A percentile compares a stretch with the other conserved stretches of the same genome.
These are phyloP conservation scores for Lomentospora prolificans DNA, from an alignment of 2,329 filamentous ascomycete genomes.

Conservation along the genomic window DNA sequence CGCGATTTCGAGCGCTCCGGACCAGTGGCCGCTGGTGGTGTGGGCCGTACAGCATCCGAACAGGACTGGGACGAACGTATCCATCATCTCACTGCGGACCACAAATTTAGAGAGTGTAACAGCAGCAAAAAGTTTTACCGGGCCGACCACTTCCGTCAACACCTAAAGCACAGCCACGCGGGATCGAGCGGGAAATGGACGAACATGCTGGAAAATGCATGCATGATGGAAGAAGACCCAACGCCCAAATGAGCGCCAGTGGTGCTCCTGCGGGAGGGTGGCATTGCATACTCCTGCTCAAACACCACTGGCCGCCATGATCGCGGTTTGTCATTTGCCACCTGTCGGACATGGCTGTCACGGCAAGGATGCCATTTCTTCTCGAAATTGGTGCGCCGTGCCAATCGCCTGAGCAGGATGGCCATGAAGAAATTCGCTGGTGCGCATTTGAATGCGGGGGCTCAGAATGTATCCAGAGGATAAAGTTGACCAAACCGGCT, in stretches of 20 bases:
- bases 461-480: neutral
- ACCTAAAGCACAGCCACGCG: conserved; percentile 94
- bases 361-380: neutral
- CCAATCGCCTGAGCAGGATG: neutral
- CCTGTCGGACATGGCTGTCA: neutral
- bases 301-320: neutral
- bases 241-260: conserved; percentile 21
- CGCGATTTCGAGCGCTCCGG: conserved; percentile 61
- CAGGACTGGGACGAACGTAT: conserved; percentile 82
- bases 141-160: conserved; percentile 95
- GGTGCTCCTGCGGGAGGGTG: neutral
- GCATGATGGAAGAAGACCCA: conserved; percentile 81
- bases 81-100: conserved; percentile 77
- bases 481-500: neutral
- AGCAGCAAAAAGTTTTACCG: conserved; percentile 97
- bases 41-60: conserved; percentile 49
- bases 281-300: conserved; percentile 3
- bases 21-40: conserved; percentile 21
- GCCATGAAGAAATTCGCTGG: neutral
- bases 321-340: conserved; percentile 1
- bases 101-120: conserved; percentile 98
- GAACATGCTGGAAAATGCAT: conserved; percentile 92
- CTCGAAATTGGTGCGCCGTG: neutral
- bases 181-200: conserved; percentile 98
- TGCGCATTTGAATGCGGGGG: neutral